Base-by-base conservation (phyloP, 495 filamentous ascomycete genomes). In the Terfezia claveryi region DNA sequence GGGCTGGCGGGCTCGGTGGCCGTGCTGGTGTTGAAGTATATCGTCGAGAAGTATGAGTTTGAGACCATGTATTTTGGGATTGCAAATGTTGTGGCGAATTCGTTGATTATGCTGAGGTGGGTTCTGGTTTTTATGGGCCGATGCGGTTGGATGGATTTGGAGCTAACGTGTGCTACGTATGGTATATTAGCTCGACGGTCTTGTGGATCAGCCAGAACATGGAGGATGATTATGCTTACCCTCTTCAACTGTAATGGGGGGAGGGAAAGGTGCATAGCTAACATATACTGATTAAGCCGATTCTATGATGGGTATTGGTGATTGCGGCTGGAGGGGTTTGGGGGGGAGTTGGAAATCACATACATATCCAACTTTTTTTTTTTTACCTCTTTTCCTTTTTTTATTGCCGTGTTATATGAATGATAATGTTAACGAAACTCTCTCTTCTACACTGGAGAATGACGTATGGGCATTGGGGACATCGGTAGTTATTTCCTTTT, bases 171-270 rank as follows among this genome's bases (percentile, higher is more conserved):
- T 67, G 56, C 62, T 62, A 37, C 56, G 56, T n/a, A 51, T 53
- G 54, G 27, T 55, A 44, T 54, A 44, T 54, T 54, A 93, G 87
- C 64, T 84, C 86, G 41, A 78, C 87, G 49, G 81, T 94, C 4
- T 75, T 99, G 8, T 99, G 92, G 92, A 76, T 99, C 12, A 86
- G 83, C 58, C 92, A 99, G 77, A 99, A 95, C 64, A 94, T 96
- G 70, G 92, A 99, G 70, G 92, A 98, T 62, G 89, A 96, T 68
- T 98, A 95, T 67, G 87, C 86, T 52, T 98, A 98, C 69, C 95
- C 87, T 65, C 72, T 98, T 56, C 81, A 89, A 46, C 75, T 98
- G 57, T 95, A 64, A 51, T 44, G 1, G 38, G 2, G 38, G 20
- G 20, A 20, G 20, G 20, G 20, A 32, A 32, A 32, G 27, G 27